Evolutionary conservation across 495 filamentous ascomycete species (phyloP).

Genomic region (Tuber borchii): DNA sequence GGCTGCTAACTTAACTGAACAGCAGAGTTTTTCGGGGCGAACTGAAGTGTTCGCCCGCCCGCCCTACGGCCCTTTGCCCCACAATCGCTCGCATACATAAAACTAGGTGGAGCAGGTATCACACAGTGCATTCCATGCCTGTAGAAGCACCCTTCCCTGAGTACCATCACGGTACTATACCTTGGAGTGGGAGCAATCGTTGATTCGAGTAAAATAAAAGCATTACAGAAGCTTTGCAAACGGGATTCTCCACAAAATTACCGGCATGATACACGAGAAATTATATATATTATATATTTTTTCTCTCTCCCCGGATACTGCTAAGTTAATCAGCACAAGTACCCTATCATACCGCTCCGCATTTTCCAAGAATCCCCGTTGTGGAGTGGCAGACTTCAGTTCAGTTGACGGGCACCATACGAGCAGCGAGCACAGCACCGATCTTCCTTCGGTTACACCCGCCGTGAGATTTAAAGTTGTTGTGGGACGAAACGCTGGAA

Average conservation of each 20-base stretch:
- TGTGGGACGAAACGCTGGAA: too few relatives aligned
- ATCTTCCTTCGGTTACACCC: too few relatives aligned
- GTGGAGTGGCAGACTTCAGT: not conserved
- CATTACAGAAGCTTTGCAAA: not conserved
- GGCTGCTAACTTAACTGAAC: not conserved
- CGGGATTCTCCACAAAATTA: not conserved
- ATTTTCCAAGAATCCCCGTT: not conserved
- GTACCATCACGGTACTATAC: not conserved
- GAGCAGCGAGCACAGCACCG: too few relatives aligned
- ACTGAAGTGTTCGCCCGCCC: not conserved
- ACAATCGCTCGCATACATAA: not conserved
- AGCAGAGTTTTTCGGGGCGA: not conserved
- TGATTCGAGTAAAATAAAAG: not conserved
- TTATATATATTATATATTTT: not conserved
- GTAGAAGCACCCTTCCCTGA: not conserved
- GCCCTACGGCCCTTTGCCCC: not conserved
- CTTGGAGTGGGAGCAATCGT: not conserved
- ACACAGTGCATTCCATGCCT: not conserved
- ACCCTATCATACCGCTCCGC: not conserved
- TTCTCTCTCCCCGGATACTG: not conserved
- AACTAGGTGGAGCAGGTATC: not conserved
- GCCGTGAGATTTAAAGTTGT: too few relatives aligned
- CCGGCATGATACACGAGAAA: not conserved
- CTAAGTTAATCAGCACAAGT: not conserved
- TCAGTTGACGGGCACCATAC: too few relatives aligned